Conservation (phyloP, 352 stramenopile genomes). For the Globisporangium abappressorium region DNA sequence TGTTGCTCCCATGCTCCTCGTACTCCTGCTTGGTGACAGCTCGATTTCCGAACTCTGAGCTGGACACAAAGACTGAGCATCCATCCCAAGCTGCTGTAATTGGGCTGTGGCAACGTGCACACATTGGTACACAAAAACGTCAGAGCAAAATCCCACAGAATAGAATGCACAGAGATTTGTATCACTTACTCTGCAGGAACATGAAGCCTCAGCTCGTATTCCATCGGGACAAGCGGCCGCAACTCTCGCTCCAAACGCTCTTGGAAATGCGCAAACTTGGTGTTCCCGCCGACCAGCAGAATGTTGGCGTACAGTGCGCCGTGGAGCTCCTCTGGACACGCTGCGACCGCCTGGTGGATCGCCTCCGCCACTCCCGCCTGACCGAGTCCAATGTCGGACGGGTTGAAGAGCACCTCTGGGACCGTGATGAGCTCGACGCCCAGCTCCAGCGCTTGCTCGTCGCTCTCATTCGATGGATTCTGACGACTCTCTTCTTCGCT, state of each 20-base stretch:
- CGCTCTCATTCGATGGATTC: constrained; percentile 9
- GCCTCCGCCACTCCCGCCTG: constrained; percentile 84
- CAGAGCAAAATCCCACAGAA: background rate
- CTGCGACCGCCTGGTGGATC: constrained; percentile 82
- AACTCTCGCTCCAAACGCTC: constrained; percentile 67
- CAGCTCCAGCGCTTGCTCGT: constrained; percentile 79
- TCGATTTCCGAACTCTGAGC: constrained; percentile 23
- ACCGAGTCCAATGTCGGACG: constrained; percentile 88
- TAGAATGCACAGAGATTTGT: background rate
- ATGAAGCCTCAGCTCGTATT: constrained; percentile 47
- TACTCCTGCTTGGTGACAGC: constrained; percentile 71
- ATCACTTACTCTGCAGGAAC: constrained; percentile 51
- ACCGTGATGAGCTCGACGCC: constrained; percentile 86
- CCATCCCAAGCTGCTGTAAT: constrained; percentile 58
- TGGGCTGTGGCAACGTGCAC: constrained; percentile 27
- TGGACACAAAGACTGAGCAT: constrained; percentile 41
- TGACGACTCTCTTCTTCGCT: constrained; percentile 13
- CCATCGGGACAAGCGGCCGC: constrained; percentile 45
- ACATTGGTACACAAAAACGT: background rate
- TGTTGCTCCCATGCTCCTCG: constrained; percentile 72
- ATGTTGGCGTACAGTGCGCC: constrained; percentile 85
- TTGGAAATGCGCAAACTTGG: constrained; percentile 83
- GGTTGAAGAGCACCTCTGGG: constrained; percentile 91
- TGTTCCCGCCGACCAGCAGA: constrained; percentile 84
- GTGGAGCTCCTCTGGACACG: constrained; percentile 71